These are phyloP conservation scores for Prillingera fragicola DNA, from an alignment of 1,284 basidiomycete genomes.

Conservation along the genomic window DNA sequence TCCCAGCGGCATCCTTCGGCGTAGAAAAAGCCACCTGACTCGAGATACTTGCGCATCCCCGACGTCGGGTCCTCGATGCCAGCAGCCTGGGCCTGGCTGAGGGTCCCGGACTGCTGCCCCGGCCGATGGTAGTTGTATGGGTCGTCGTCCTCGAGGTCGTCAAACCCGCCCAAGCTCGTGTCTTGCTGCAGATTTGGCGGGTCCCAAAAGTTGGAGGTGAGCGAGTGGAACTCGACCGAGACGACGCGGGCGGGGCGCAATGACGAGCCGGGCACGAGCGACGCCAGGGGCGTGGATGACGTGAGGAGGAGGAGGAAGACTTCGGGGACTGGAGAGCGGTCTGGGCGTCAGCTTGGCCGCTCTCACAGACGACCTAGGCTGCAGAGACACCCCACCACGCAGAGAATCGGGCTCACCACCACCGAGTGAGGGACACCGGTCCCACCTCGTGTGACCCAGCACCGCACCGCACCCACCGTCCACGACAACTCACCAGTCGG, in stretches of 20 bases:
- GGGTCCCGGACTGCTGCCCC: conserved; percentile 25
- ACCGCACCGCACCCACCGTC: too few relatives aligned
- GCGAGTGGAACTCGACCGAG: conserved; percentile 50
- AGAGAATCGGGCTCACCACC: too few relatives aligned
- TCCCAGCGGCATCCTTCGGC: conserved; percentile 78
- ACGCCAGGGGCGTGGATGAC: conserved; percentile 29
- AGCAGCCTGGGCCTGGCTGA: conserved; percentile 51
- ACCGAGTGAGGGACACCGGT: too few relatives aligned
- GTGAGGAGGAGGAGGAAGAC: conserved; percentile 46
- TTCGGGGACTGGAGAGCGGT: conserved; percentile 42
- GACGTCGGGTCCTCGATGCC: conserved; percentile 79
- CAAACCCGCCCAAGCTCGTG: too few relatives aligned
- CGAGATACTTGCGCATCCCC: conserved; percentile 84
- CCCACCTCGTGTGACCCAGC: too few relatives aligned
- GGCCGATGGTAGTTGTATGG: conserved; percentile 4
- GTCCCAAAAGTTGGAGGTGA: conserved; percentile 49
- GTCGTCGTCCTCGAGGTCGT: conserved; percentile 20
- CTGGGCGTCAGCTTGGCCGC: conserved; percentile 53
- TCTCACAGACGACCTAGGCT: conserved; percentile 44
- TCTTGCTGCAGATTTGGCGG: conserved; percentile 30
- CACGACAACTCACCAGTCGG: conserved; percentile 42
- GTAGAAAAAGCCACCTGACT: conserved; percentile 90
- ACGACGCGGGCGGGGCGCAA: conserved; percentile 47
- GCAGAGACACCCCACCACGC: neutral
- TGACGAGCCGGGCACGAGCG: conserved; percentile 33